These are phyloP conservation scores for Onygena corvina DNA, from an alignment of 2,329 filamentous ascomycete genomes.

Conservation along the genomic window DNA sequence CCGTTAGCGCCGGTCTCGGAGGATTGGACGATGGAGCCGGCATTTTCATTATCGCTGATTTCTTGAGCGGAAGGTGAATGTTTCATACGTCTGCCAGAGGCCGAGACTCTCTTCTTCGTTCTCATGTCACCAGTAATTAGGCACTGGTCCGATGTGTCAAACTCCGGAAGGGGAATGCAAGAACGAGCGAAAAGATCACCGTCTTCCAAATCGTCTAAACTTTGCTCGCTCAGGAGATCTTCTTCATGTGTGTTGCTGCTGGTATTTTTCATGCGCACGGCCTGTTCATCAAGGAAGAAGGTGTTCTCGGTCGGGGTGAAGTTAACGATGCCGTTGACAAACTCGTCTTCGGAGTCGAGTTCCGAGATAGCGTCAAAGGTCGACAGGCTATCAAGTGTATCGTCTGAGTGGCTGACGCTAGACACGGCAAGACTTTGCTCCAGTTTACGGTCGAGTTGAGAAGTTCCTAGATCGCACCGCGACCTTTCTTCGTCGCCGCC, in stretches of 20 bases:
- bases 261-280: constrained; percentile 60
- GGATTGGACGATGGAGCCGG: constrained; percentile 20
- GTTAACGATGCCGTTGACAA: constrained; percentile 61
- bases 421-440: not conserved
- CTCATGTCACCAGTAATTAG: constrained; percentile 43
- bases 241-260: constrained; percentile 61
- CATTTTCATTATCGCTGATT: constrained; percentile 24
- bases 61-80: constrained; percentile 16
- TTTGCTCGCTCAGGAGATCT: constrained; percentile 62
- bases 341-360: constrained; percentile 82
- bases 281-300: constrained; percentile 52
- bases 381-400: constrained; percentile 50
- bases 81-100: constrained; percentile 29
- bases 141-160: constrained; percentile 29
- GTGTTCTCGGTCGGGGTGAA: constrained; percentile 50
- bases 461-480: constrained; percentile 25
- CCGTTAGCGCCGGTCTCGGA: constrained; percentile 23
- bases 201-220: constrained; percentile 65
- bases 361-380: constrained; percentile 78
- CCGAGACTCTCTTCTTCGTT: constrained; percentile 36
- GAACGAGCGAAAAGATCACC: constrained; percentile 49
- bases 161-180: constrained; percentile 51
- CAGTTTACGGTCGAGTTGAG: constrained; percentile 6
- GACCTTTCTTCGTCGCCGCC: constrained; percentile 30
- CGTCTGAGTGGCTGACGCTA: constrained; percentile 24